Percentiles rank a stretch among this genome's conserved stretches.
phyloP scores from a whole-genome alignment of 176 grass and related monocot genomes.

The Triticum turgidum region DNA sequence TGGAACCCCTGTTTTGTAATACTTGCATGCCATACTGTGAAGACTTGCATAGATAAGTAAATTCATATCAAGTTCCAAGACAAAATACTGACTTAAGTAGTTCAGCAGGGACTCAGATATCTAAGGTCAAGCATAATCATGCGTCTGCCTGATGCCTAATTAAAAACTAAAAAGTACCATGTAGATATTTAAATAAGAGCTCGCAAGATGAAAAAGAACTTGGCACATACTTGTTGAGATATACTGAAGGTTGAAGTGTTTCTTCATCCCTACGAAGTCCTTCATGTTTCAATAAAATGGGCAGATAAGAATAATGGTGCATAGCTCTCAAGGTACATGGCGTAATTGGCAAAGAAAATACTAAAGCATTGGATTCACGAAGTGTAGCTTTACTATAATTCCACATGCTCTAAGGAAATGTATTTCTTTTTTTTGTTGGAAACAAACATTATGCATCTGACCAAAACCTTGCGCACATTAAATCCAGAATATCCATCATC shows the following conservation, averaged over 20 bases:
- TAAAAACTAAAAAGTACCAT: neutral
- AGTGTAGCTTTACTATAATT: neutral
- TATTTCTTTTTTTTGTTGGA: neutral
- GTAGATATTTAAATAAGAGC: neutral
- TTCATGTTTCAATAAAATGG: constrained; percentile 58
- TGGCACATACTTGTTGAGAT: constrained; percentile 92
- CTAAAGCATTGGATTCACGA: neutral
- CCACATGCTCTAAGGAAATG: neutral
- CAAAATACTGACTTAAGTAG: neutral
- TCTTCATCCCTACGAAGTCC: constrained; percentile 88
- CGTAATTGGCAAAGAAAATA: neutral
- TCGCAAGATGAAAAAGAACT: constrained; percentile 24
- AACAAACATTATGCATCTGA: constrained; percentile 8
- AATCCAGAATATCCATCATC: neutral
- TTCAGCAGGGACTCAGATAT: constrained; percentile 10
- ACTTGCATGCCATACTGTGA: neutral
- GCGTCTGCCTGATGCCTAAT: neutral
- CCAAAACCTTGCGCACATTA: neutral
- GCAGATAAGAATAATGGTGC: constrained; percentile 33
- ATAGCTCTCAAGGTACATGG: neutral
- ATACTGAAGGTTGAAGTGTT: constrained; percentile 87
- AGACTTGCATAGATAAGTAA: neutral
- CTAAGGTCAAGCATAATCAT: constrained; percentile 1
- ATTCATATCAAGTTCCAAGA: neutral
- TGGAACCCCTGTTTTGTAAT: neutral